Base-by-base conservation (phyloP, 176 grass and related monocot genomes). In the Bonia amplexicaulis region DNA sequence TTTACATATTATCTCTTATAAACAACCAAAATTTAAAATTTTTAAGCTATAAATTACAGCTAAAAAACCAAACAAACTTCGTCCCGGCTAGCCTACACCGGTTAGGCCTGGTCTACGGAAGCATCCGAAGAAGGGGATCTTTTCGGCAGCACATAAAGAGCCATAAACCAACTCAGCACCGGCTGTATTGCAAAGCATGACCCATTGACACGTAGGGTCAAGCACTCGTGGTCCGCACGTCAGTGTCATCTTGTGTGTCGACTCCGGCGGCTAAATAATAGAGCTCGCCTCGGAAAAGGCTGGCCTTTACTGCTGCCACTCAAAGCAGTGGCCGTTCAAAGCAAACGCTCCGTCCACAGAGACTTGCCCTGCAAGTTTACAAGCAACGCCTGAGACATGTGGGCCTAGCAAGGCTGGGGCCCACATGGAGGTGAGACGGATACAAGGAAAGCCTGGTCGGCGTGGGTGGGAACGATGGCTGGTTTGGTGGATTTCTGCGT, bases 81-180 rank as follows among this genome's bases (percentile, higher is more conserved):
- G 17, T 19, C 52, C 1, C 39, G 39, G 14, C 16, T 45, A n/a
- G 20, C 10, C 5, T 45, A 0, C 41, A 46, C 6, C 33, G 35
- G 35, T 80, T 80, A 74, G 51, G 51, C 69, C n/a, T 17, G 82
- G 82, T 85, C 48, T 82, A 85, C 15, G 62, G 29, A 80, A 69
- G 67, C 74, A 47, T 74, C 87, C 74, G 9, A 54, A 5, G 66
- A 15, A 22, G 16, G 3, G 22, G n/a, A 75, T 6, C 6, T 82
- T 83, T 83, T 51, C 54, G 69, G 17, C 44, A 14, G 13, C 7
- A 49, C 29, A 64, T 53, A 53, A 33, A 86, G 53, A 29, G 5
- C 16, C 14, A 5, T 0, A 46, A 15, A 87, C 77, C 33, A 41
- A 49, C 13, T 45, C 47, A 9, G 33, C 31, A 3, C 23, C 44